Conservation (phyloP, 257 asterid genomes). For the Nicotiana tomentosiformis region DNA sequence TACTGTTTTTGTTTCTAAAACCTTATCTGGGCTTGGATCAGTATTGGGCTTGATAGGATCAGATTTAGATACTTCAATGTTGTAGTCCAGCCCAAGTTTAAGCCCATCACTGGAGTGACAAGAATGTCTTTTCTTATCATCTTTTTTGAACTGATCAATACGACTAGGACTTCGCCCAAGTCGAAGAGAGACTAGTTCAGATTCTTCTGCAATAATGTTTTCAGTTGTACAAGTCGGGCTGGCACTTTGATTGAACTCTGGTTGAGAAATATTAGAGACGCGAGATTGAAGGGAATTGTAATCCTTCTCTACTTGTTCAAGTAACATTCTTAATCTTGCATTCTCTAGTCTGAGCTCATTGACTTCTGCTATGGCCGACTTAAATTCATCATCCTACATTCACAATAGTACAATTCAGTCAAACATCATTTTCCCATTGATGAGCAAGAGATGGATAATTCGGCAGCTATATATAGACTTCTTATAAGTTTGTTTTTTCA, state of each 20-base stretch:
- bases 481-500: background rate
- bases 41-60: background rate
- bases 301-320: conserved; percentile 51
- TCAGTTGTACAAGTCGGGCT: background rate
- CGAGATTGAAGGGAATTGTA: conserved; percentile 53
- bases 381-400: conserved; percentile 50
- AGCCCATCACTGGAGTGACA: conserved; percentile 16
- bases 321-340: conserved; percentile 42
- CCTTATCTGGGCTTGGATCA: conserved; percentile 19
- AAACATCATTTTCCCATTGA: background rate
- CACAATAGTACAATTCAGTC: background rate
- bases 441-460: too few species aligned
- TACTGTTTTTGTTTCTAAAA: conserved; percentile 16
- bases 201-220: conserved; percentile 21
- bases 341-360: conserved; percentile 60
- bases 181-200: conserved; percentile 63
- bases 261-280: conserved; percentile 20
- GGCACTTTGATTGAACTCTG: conserved; percentile 14
- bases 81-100: conserved; percentile 31
- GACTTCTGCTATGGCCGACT: conserved; percentile 43
- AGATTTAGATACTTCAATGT: background rate
- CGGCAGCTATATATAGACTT: background rate
- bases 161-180: conserved; percentile 47
- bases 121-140: conserved; percentile 10
- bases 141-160: conserved; percentile 19